Evolutionary conservation across 352 stramenopile species (phyloP).

Genomic region (Aphanomyces cochlioides): DNA sequence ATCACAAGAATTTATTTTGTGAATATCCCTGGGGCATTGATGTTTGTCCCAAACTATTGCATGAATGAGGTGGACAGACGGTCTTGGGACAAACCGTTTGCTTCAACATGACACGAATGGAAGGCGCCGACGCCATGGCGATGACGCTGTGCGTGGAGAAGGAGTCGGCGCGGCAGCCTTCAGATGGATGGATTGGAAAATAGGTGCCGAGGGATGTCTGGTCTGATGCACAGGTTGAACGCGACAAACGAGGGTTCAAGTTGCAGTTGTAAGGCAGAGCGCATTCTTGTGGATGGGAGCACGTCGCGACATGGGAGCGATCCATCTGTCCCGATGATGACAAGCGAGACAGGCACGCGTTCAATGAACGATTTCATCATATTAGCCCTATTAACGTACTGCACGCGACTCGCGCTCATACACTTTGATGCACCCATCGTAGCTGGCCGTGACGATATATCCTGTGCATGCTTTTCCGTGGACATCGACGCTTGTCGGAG

Average conservation of each 20-base stretch:
- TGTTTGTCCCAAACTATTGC: too few relatives aligned
- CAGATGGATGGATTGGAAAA: too few relatives aligned
- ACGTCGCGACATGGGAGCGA: neutral
- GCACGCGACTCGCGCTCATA: slow-evolving; percentile 13
- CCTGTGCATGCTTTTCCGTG: slow-evolving; percentile 69
- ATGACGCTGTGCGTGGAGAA: too few relatives aligned
- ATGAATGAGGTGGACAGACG: too few relatives aligned
- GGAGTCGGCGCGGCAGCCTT: too few relatives aligned
- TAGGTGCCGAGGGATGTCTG: neutral
- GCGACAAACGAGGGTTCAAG: neutral
- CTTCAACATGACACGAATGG: too few relatives aligned
- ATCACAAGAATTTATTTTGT: neutral
- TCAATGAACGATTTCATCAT: neutral
- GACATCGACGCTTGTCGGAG: slow-evolving; percentile 49
- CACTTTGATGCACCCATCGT: slow-evolving; percentile 68
- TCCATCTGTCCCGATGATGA: neutral
- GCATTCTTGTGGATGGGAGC: slow-evolving; percentile 9
- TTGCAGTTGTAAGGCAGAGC: neutral
- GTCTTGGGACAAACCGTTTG: too few relatives aligned
- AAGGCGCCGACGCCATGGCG: too few relatives aligned
- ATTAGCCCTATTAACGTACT: neutral
- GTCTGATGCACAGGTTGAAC: slow-evolving; percentile 14
- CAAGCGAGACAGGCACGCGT: neutral
- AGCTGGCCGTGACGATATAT: slow-evolving; percentile 77
- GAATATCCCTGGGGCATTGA: neutral